phyloP scores from a whole-genome alignment of 257 asterid species.

The Nicotiana noctiflora region DNA sequence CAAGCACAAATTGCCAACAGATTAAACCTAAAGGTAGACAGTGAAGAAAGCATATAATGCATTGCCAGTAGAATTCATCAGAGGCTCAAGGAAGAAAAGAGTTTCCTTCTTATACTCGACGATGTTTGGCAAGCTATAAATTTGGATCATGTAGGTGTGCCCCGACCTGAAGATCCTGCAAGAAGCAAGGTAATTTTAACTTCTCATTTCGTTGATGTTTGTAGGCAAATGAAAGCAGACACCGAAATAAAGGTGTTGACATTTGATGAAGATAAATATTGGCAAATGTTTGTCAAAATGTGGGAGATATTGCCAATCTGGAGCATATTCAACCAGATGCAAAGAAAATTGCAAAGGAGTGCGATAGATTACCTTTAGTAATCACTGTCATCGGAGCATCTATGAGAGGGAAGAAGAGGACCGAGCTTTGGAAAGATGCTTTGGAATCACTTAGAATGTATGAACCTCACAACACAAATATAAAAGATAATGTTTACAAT shows the following conservation, averaged over 20 bases:
- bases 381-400: constrained; percentile 10
- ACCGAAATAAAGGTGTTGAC: not conserved
- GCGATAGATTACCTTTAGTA: constrained; percentile 13
- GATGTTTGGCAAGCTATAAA: constrained; percentile 12
- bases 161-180: not conserved
- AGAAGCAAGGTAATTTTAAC: constrained; percentile 8
- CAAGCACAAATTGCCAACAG: constrained; percentile 9
- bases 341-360: not conserved
- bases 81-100: too few species aligned
- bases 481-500: constrained; percentile 6
- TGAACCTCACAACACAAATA: constrained; percentile 1
- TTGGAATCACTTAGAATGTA: not conserved
- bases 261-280: constrained; percentile 7
- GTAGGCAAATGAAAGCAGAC: not conserved
- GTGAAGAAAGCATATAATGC: not conserved
- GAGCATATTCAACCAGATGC: not conserved
- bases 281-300: not conserved
- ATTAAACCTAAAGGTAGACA: not conserved
- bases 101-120: not conserved
- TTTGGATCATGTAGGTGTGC: constrained; percentile 1
- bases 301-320: not conserved
- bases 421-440: not conserved
- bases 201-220: not conserved
- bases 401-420: not conserved
- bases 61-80: not conserved